Evolutionary conservation across 768 basidiomycete genomes (phyloP).

Genomic region (Hortiboletus campestris): DNA sequence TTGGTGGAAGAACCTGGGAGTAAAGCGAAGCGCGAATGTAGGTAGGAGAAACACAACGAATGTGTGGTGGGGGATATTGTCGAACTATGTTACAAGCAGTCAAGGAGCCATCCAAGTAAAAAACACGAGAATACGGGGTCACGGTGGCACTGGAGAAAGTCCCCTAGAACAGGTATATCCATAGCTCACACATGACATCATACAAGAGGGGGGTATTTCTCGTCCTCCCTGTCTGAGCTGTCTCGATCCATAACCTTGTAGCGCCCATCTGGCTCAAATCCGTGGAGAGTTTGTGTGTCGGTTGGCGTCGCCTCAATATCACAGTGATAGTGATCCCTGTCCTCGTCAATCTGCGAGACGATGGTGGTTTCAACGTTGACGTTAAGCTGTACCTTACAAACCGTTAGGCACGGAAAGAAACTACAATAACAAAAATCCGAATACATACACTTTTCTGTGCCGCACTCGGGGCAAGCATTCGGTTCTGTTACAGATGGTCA

Average conservation of each 20-base stretch:
- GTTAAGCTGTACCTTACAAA: conserved; percentile 19
- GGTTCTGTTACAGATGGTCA: conserved; percentile 13
- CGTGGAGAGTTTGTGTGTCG: conserved; percentile 2
- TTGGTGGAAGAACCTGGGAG: not conserved
- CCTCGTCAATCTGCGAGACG: conserved; percentile 31
- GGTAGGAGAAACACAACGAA: not conserved
- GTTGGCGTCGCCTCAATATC: conserved; percentile 21
- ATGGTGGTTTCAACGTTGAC: conserved; percentile 35
- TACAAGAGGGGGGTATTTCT: conserved; percentile 11
- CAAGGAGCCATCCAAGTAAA: not conserved
- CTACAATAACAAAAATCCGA: not conserved
- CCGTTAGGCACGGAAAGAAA: not conserved
- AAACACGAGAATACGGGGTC: not conserved
- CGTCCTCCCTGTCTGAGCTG: conserved; percentile 17
- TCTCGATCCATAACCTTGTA: conserved; percentile 16
- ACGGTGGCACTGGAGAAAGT: not conserved
- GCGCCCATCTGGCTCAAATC: conserved; percentile 12
- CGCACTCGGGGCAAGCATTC: conserved; percentile 20
- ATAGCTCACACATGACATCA: conserved; percentile 5
- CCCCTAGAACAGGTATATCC: conserved; percentile 10
- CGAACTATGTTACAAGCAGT: conserved; percentile 9
- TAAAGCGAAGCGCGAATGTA: not conserved
- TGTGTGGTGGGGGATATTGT: not conserved
- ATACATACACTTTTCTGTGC: conserved; percentile 24
- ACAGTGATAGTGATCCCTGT: conserved; percentile 16